Conservation (phyloP, 495 filamentous ascomycete genomes). For the Cercophora sp. region DNA sequence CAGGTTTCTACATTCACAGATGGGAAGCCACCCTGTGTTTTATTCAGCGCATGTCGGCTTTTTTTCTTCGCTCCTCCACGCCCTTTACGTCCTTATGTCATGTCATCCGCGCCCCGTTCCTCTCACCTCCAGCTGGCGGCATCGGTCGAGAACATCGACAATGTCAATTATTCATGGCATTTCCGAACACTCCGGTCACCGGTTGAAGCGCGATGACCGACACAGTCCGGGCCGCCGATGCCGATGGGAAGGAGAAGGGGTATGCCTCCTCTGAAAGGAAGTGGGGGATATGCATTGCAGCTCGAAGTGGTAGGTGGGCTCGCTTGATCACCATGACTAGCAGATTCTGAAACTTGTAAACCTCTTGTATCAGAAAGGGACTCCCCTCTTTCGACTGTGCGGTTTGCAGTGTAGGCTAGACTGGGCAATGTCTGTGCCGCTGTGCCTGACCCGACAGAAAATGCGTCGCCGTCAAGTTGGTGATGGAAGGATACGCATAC, state of each 20-base stretch:
- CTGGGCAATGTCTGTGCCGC: slow-evolving; percentile 5
- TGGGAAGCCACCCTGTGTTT: too few relatives aligned
- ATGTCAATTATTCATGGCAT: background rate
- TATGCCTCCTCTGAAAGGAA: slow-evolving; percentile 3
- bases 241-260: background rate
- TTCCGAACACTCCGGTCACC: background rate
- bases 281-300: slow-evolving; percentile 11
- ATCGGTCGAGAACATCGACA: background rate
- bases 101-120: background rate
- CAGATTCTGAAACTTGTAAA: slow-evolving; percentile 13
- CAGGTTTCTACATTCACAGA: too few relatives aligned
- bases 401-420: too few relatives aligned
- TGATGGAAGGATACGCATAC: too few relatives aligned
- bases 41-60: too few relatives aligned
- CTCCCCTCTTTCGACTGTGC: background rate
- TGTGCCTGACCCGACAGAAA: background rate
- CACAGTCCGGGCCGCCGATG: slow-evolving; percentile 8
- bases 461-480: too few relatives aligned
- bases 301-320: slow-evolving; percentile 9
- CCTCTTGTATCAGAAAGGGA: slow-evolving; percentile 10
- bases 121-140: background rate
- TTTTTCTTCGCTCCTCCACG: too few relatives aligned
- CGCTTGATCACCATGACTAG: slow-evolving; percentile 15
- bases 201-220: slow-evolving; percentile 1
- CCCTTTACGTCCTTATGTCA: too few relatives aligned